Evolutionary conservation across 2,329 filamentous ascomycete species (phyloP), one percentile per base, ranked within the genome.

Genomic region (Fusarium xyrophilum): DNA sequence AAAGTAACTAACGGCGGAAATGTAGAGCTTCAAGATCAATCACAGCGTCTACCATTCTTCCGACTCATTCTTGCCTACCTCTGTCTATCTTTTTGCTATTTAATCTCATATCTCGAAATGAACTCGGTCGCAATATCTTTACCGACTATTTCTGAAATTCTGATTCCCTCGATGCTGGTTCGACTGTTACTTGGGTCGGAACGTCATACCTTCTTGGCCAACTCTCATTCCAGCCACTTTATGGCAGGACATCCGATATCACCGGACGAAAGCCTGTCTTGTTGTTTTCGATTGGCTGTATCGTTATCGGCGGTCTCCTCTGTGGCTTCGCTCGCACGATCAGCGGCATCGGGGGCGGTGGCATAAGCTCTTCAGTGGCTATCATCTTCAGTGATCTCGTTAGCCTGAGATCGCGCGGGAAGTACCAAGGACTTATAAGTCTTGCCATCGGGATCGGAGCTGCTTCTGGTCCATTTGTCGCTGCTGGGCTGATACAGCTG

Each of bases 71-170:
- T 60, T 0, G 53, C 56, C 7, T 60, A 60, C 4, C 10, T 40
- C 7, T 60, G 56, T 6, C 53, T 60, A 0, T 60, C 40, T 2
- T 40, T 60, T 5, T 60, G 56, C 7, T 58, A 60, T 7, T 19
- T 60, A 0, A 60, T 60, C 9, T 75, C 75, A 3, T 79, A 79
- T 56, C 70, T 81, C 52, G 77, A 82, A 71, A 74, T 82, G 63
- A 76, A 78, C 25, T 70, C 75, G 21, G 75, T 80, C 5, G 74
- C 75, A 2, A 78, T 77, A 1, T 74, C 77, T 0, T 67, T 77
- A 0, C 79, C 82, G 5, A 80, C 82, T 4, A 81, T 80, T n/a
- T n/a, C n/a, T n/a, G n/a, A n/a, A n/a, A n/a, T 25, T 25, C 23
- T 25, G 23, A 25, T 6, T 4, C 25, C 7, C 25, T 27, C 25